Percentiles rank a stretch among this genome's conserved stretches.
Conservation (phyloP, 305 asterid genomes). For the Fraxinus sp. region DNA sequence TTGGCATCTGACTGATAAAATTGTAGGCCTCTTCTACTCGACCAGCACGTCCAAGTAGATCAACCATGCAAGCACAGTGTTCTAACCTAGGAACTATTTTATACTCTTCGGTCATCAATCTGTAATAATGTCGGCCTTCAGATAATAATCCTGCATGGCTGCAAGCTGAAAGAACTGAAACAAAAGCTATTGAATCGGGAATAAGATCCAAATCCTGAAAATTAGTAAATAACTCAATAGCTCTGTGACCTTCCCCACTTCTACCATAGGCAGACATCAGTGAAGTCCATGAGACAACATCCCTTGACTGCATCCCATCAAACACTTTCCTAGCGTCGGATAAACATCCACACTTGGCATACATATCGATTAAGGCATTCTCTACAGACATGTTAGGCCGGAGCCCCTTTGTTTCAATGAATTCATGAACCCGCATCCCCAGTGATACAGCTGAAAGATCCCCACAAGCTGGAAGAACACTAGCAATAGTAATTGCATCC, state of each 20-base stretch:
- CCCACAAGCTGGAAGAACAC: slow-evolving; percentile 87
- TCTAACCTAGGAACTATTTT: slow-evolving; percentile 67
- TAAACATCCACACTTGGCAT: slow-evolving; percentile 82
- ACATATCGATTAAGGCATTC: slow-evolving; percentile 86
- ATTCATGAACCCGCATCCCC: slow-evolving; percentile 63
- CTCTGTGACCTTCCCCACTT: slow-evolving; percentile 69
- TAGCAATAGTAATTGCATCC: slow-evolving; percentile 63
- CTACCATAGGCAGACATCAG: slow-evolving; percentile 79
- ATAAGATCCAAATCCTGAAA: slow-evolving; percentile 51
- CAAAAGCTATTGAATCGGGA: slow-evolving; percentile 87
- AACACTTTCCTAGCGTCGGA: slow-evolving; percentile 74
- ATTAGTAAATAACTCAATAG: slow-evolving; percentile 51
- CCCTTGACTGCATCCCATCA: slow-evolving; percentile 54
- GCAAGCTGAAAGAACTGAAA: slow-evolving; percentile 83
- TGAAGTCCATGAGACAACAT: slow-evolving; percentile 91
- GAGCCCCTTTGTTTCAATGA: slow-evolving; percentile 41
- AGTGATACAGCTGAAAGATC: slow-evolving; percentile 65
- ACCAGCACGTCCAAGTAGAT: slow-evolving; percentile 83
- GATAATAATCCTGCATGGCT: slow-evolving; percentile 75
- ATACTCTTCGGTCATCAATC: slow-evolving; percentile 59
- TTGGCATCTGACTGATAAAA: slow-evolving; percentile 53
- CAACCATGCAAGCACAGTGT: slow-evolving; percentile 85
- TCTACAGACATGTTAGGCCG: slow-evolving; percentile 66
- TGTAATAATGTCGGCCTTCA: slow-evolving; percentile 54
- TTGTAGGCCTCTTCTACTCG: slow-evolving; percentile 59